Evolutionary conservation across 2,329 filamentous ascomycete genomes (phyloP), one percentile per base, ranked within the genome.

Genomic region (Hansfordia pulvinata): DNA sequence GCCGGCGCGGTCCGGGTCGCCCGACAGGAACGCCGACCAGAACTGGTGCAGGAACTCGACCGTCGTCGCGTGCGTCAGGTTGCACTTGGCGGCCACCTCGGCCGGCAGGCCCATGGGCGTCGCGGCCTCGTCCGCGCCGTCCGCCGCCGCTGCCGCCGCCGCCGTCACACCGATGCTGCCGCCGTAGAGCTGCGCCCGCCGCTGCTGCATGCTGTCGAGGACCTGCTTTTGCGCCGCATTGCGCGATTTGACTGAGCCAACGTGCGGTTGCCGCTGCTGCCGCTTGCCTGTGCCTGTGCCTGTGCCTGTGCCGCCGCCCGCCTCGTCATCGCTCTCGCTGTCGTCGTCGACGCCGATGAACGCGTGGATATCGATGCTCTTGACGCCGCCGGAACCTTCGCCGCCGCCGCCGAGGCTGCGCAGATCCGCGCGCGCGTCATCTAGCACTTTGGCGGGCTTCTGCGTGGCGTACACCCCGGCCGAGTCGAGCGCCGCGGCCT

Each of bases 41-140:
- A 98, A 98, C 50, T 96, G 92, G 41, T 88, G 82, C n/a, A 98
- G 60, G 43, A 96, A 98, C 46, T 98, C 90, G 19, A 82, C 78
- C 0, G 84, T 92, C 0, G 90, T 98, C 28, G 86, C 86, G 48
- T 96, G 85, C 1, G 88, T 93, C 29, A 73, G 52, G 20, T 54
- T 56, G 37, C 69, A 74, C 29, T 69, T 69, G 22, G 74, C 62
- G 4, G 69, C 58, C 12, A 79, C 56, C 2, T 67, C 60, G 2
- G 56, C 43, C 4, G 76, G 58, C 14, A 76, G 40, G 8, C 62
- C 59, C 72, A 63, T 79, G 37, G 53, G 65, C 27, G 48, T 62
- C n/a, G n/a, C n/a, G n/a, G n/a, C n/a, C 29, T 69, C 69, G 22
- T 74, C 62, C 4, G 69, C 58, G 13, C 79, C 56, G 2, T 67